A percentile compares a stretch with the other conserved stretches of the same genome.
Evolutionary conservation across 768 basidiomycete genomes (phyloP).

Genomic region (Tricholoma flavovirens): DNA sequence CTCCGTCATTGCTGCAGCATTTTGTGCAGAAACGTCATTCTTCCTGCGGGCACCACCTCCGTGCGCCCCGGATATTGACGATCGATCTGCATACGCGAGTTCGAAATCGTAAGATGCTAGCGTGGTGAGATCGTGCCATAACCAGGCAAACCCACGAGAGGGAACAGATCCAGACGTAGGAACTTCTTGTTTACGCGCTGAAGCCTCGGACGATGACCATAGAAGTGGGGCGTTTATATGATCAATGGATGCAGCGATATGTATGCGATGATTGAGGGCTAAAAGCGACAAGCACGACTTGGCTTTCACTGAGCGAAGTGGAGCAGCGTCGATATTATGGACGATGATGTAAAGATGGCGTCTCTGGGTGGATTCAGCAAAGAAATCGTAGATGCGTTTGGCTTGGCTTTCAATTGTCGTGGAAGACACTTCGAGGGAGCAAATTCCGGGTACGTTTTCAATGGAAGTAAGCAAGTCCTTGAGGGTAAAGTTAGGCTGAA

Average conservation of each 20-base stretch:
- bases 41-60: constrained; percentile 33
- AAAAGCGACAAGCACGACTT: constrained; percentile 67
- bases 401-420: constrained; percentile 55
- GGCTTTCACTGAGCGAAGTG: constrained; percentile 58
- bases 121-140: constrained; percentile 91
- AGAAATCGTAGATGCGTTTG: constrained; percentile 60
- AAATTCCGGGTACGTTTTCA: constrained; percentile 42
- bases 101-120: constrained; percentile 79
- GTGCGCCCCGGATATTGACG: constrained; percentile 52
- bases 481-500: constrained; percentile 60
- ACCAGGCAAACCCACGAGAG: constrained; percentile 59
- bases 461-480: constrained; percentile 65
- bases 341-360: constrained; percentile 61
- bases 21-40: constrained; percentile 25
- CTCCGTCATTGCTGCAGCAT: constrained; percentile 56
- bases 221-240: constrained; percentile 79
- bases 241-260: constrained; percentile 81
- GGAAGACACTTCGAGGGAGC: constrained; percentile 28
- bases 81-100: constrained; percentile 59
- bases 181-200: constrained; percentile 44
- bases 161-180: constrained; percentile 14
- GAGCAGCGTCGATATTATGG: constrained; percentile 82
- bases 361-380: constrained; percentile 32
- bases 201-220: constrained; percentile 69
- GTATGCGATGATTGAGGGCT: constrained; percentile 68